Evolutionary conservation across 768 basidiomycete genomes (phyloP), one percentile per base, ranked within the genome.

Genomic region (Trametes gibbosa): DNA sequence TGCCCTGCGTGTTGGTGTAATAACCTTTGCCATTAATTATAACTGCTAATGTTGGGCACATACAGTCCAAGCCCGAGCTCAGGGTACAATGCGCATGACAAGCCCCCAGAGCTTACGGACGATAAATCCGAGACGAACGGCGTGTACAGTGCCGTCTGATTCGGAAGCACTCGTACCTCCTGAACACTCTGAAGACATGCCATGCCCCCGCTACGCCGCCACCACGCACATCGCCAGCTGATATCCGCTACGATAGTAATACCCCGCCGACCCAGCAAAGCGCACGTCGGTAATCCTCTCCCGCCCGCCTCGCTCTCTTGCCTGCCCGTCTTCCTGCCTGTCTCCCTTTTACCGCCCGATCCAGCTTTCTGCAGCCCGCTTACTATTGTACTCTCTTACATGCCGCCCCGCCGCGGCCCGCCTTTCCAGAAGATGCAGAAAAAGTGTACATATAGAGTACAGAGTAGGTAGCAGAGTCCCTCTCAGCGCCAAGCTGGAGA

Each of bases 191-290:
- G 10, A 55, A 40, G 47, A 50, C 27, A 9, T 14, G 39, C 47
- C 47, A 16, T 19, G 53, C 21, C 46, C n/a, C 14, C 24, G 16
- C 24, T 10, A 34, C 43, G 43, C 29, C 53, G 9, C 34, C 8
- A 32, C 27, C 1, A 19, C 27, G 10, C 51, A 24, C 53, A 8
- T 43, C 24, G 23, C n/a, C 5, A 32, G 42, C 23, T n/a, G 46
- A 56, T 50, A 49, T 42, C 55, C 47, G 47, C 27, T 49, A 56
- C 40, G 39, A 49, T 56, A 56, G 17, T 56, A 56, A 47, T 54
- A 54, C 55, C 54, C 47, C 47, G 39, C 55, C 39, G 55, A 42
- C 47, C 47, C 39, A 4, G 10, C 16, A 19, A 6, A 2, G 29
- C 16, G 17, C 24, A 13, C 46, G 41, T 42, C 39, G 47, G 55